Evolutionary conservation across 768 basidiomycete species (phyloP), one percentile per base, ranked within the genome.

Genomic region (Serendipita sp.): DNA sequence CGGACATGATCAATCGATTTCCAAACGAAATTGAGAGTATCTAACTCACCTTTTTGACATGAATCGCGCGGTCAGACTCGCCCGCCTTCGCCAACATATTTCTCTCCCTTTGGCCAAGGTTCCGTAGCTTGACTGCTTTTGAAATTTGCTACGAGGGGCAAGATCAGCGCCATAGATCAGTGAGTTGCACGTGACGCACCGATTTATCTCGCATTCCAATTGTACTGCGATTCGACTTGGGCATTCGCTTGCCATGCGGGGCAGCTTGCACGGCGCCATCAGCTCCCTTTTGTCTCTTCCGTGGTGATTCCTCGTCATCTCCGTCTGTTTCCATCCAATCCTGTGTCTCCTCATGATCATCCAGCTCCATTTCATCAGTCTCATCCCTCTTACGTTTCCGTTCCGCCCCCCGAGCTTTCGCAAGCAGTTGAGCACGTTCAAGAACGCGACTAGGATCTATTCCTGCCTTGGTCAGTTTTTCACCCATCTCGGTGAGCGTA

Each of bases 61-160:
- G 81, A 76, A 91, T 91, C 10, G 80, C 80, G 68, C 89, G 84
- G 77, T 94, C 91, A 66, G 83, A 79, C 80, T 99, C 95, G 66
- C 89, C 90, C 44, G 93, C 94, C 73, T 87, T 91, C 30, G 91
- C 95, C 48, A 85, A 80, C 79, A 84, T 83, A 73, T 95, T 95
- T 66, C 91, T 86, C 64, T 81, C 82, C 69, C 95, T 81, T 73
- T 95, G 92, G 3, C 86, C 86, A 64, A 95, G 81, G 70, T 91
- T 89, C 68, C 90, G 87, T 65, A 97, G 78, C 71, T 86, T 83
- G 73, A 82, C 76, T 16, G 95, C 90, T 72, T 85, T 86, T 66
- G 83, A 78, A 36, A 79, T 83, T 85, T 96, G 91, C 85, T 89
- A 68, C 44, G 68, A 46, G n/a, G 66, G 10, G 28, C 52, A 60